Evolutionary conservation across 371 early-diverging fungal species (phyloP), one percentile per base, ranked within the genome.

Genomic region (Mortierella sp.): DNA sequence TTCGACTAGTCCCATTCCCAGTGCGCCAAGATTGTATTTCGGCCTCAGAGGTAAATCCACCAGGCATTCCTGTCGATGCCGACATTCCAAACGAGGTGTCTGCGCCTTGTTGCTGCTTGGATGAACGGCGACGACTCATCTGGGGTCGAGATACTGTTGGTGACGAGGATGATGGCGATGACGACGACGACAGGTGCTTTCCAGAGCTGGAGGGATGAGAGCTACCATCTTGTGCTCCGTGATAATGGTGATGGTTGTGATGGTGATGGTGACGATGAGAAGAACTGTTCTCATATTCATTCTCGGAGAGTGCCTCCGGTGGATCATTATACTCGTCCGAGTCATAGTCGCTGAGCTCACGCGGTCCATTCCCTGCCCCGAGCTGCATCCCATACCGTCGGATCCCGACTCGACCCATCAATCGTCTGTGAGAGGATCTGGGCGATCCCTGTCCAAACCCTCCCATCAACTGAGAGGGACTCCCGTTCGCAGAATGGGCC

Each of bases 291-390:
- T 61, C 59, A 9, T 57, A 80, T 26, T 80, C 80, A 15, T 60
- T 70, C 48, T 80, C 80, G 4, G 80, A 80, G 4, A 73, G 52
- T 5, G 80, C 80, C 57, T 80, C 80, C 23, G 73, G 68, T 52
- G 63, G 65, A 51, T 80, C 80, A 28, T 73, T 80, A 46, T 80
- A 80, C 60, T 80, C 80, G 29, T 80, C 80, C 25, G 77, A 77
- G 11, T 80, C 80, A 30, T 73, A 55, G 37, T 80, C 80, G 44
- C 80, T 80, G 57, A 80, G 59, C 45, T 80, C 67, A 2, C 80
- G 55, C 25, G 80, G 80, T 11, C 70, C 80, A n/a, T 63, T 67
- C 18, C 74, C 70, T 19, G 64, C 80, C 7, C 74, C 80, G 65
- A 80, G 53, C 23, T 80, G 80, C 80, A 80, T 80, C 44, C 64